Base-by-base conservation (phyloP, 257 asterid species). In the Pogostemon cablin region DNA sequence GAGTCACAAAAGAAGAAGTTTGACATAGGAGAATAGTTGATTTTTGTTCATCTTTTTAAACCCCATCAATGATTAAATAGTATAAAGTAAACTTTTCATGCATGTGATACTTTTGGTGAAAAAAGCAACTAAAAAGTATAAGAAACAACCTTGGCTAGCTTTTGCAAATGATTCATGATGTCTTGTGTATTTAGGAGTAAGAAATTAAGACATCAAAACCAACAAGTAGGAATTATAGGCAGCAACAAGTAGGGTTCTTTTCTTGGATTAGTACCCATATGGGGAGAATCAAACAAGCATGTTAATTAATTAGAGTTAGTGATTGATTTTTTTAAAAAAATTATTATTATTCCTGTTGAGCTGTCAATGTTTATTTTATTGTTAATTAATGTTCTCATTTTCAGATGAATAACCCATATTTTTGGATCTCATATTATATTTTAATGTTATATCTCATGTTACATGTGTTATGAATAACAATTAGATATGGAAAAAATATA, bases 31-130 rank as follows among this genome's bases (percentile, higher is more conserved):
- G 52, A 60, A 38, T 37, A 38, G 11, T 60, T 38, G 5, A 60
- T 32, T 54, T 66, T 75, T 25, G 15, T 75, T 38, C 35, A 35
- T 63, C 63, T 49, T 64, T 73, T 61, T 4, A 50, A 32, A 25
- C 34, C 54, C 32, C 44, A 15, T 67, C 57, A 81, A 77, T 65
- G 44, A 77, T 77, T 50, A 62, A 60, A 60, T 56, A 57, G 46
- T 46, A 40, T 6, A 70, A 62, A 65, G 75, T 64, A 56, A 47
- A 37, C 77, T 77, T 77, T 77, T 37, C 78, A 67, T 75, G 85
- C 85, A 74, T 74, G 82, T 81, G 84, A 38, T 17, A 47, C 77
- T 68, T 69, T 69, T 65, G 38, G 46, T 35, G 53, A 3, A 64
- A 63, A 68, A 41, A 40, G 12, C 62, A 73, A 64, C 49, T 12